Percentiles rank a stretch among this genome's conserved stretches.
Conservation (phyloP, 108 stramenopile genomes). For the Aurantiochytrium sp. region DNA sequence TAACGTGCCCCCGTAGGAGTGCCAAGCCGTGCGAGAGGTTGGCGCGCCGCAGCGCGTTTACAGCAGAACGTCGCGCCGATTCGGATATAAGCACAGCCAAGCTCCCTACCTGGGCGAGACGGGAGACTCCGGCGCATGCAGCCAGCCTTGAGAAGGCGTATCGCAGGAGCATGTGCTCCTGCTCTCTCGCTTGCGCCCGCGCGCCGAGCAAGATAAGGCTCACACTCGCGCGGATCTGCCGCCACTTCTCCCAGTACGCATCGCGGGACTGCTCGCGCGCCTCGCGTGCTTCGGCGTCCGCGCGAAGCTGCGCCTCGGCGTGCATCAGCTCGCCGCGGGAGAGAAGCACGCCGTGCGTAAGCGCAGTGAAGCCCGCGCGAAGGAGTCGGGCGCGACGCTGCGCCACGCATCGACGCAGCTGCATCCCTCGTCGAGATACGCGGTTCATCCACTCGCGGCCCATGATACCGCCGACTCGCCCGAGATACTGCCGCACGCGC, state of each 20-base stretch:
- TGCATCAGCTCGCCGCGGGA: neutral
- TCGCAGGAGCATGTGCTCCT: too few species aligned
- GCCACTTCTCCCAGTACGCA: neutral
- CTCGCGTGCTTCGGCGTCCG: neutral
- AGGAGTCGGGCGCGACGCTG: neutral
- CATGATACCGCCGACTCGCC: neutral
- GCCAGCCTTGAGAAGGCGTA: too few species aligned
- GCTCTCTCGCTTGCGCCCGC: neutral
- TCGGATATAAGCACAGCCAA: too few species aligned
- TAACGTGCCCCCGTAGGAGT: too few species aligned
- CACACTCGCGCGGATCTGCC: neutral
- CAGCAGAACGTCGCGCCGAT: too few species aligned
- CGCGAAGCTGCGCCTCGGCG: neutral
- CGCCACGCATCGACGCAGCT: neutral
- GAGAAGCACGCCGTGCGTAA: neutral
- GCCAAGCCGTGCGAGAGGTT: too few species aligned
- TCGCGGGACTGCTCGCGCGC: neutral
- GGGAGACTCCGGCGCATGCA: too few species aligned
- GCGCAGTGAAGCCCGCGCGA: neutral
- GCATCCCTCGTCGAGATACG: neutral
- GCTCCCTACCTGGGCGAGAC: too few species aligned
- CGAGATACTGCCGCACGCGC: neutral
- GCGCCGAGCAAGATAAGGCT: neutral
- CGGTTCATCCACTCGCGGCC: constrained; percentile 7
- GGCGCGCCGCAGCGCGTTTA: too few species aligned